Evolutionary conservation across 2,329 filamentous ascomycete species (phyloP), one percentile per base, ranked within the genome.

Genomic region (Huntiella moniliformis): DNA sequence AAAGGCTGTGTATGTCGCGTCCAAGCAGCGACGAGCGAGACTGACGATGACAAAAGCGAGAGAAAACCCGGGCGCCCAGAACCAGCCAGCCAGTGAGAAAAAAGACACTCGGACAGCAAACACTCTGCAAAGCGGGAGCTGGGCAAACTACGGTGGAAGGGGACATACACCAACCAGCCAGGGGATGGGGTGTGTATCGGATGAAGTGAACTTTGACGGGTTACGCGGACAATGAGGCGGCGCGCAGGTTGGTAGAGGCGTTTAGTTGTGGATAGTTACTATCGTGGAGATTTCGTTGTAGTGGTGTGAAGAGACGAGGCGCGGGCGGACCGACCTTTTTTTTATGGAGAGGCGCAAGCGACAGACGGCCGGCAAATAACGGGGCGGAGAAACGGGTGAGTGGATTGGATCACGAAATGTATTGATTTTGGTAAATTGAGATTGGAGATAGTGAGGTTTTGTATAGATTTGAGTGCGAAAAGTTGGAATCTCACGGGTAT

Each of bases 31-130:
- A 17, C 32, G 18, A 13, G 22, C 32, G 18, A 13, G 22, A 17
- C 12, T 38, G 38, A 34, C 22, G 45, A 42, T 34, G 39, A 47
- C 32, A 35, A n/a, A 5, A 18, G 39, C 37, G 22, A n/a, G 6
- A 18, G 39, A 42, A 42, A 33, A 28, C 7, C 22, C 22, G 7
- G 22, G 22, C 22, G 22, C 22, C 22, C 22, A 28, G 22, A 28
- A 8, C 22, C 22, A 28, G 22, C 7, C 22, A 28, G 22, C 22
- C 22, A 28, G 22, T 8, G 22, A 6, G 39, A 32, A 38, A 38
- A 34, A 37, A 13, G 40, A 36, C 45, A 42, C 45, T 47, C 45
- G 18, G 45, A 47, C 40, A 47, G 39, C 45, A 47, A 47, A 47
- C 45, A 47, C 40, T 34, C 22, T 28, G 22, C 22, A 28, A 28